Evolutionary conservation across 371 early-diverging fungal genomes (phyloP), one percentile per base, ranked within the genome.

Genomic region (Mucor ambiguus): DNA sequence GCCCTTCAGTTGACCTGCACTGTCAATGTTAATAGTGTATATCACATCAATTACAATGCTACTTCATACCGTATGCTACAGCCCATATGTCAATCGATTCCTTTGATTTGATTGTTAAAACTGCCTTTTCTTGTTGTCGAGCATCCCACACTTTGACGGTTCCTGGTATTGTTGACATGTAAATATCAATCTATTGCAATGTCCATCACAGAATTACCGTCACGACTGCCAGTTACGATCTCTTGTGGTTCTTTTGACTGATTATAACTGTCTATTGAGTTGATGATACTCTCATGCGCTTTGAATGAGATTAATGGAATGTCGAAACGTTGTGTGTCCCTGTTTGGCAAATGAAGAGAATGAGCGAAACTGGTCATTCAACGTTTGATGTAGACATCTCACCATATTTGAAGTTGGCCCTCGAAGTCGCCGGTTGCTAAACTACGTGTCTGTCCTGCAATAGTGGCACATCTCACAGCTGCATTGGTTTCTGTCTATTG

Each of bases 91-190:
- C 95, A 22, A 79, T 75, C 3, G 67, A 54, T 3, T 81, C 81
- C 22, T 75, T 71, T 3, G 89, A 88, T 49, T 52, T 66, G 12
- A 91, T 85, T 6, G 74, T 82, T 14, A 90, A 88, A 1, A 93
- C 90, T 12, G 91, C 83, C 38, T 80, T 79, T 30, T 85, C 88
- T 26, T 80, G 69, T 62, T 92, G 90, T 48, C 95, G 71, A 33
- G 81, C 75, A 71, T 95, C 95, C 95, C 95, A 95, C 20, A 93
- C 80, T 72, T 92, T 92, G 24, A 93, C 90, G 10, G 70, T 54
- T 1, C 90, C 88, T 89, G 14, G 58, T 41, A 10, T 10, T 10
- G 6, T 12, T 20, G 35, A 58, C 24, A 26, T 14, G 28, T 52
- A 3, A 46, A 46, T 22, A 46, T 22, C 46, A 46, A 41, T 41